Conservation (phyloP, 192 early-diverging fungal species). For the Gamsiella multidivaricata region DNA sequence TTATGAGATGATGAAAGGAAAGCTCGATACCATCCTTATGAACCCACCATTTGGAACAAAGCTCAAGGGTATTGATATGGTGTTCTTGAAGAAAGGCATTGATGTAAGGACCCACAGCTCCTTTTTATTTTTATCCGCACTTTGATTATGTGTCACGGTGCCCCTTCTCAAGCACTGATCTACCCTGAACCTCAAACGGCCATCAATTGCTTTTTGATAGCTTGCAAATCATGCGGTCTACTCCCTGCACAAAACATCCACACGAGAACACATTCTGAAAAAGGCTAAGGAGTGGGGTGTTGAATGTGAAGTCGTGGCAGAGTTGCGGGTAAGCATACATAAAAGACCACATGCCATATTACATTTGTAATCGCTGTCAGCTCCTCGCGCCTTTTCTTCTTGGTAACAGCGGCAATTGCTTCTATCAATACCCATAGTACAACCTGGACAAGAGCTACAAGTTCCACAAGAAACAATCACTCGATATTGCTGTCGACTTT, state of each 20-base stretch:
- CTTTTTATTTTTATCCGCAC: neutral
- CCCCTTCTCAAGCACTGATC: too few relatives aligned
- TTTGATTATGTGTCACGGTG: neutral
- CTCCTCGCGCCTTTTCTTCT: neutral
- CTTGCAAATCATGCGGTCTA: conserved; percentile 75
- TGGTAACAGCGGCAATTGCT: too few relatives aligned
- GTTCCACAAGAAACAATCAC: conserved; percentile 79
- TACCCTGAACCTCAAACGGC: neutral
- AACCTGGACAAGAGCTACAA: conserved; percentile 85
- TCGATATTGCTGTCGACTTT: conserved; percentile 80
- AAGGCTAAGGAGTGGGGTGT: conserved; percentile 81
- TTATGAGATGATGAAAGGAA: conserved; percentile 57
- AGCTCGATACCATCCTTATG: conserved; percentile 82
- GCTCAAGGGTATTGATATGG: conserved; percentile 79
- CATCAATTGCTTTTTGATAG: conserved; percentile 28
- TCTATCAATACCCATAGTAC: conserved; percentile 56
- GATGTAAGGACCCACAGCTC: conserved; percentile 51
- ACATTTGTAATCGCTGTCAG: neutral
- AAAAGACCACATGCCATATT: neutral
- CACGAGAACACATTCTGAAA: conserved; percentile 74
- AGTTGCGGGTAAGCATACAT: conserved; percentile 64
- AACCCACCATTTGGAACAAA: conserved; percentile 89
- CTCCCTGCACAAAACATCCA: conserved; percentile 83
- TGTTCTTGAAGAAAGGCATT: conserved; percentile 77
- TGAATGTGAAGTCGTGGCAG: conserved; percentile 76